Percentiles rank a stretch among this genome's conserved stretches.
These are phyloP conservation scores for Kregervanrija pseudodelftensis DNA, from an alignment of 805 yeast genomes.

Conservation along the genomic window DNA sequence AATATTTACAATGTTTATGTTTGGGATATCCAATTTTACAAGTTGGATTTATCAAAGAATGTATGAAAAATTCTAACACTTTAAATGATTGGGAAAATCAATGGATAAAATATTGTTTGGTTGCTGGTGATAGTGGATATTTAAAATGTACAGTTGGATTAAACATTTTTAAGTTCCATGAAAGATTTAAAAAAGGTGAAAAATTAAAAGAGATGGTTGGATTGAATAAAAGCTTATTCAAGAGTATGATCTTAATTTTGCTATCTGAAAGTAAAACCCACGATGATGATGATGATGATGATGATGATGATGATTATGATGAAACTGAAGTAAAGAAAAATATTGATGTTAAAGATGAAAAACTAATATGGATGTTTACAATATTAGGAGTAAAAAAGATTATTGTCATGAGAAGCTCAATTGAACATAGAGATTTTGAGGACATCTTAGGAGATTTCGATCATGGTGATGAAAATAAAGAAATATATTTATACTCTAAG, in stretches of 20 bases:
- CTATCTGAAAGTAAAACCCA: constrained; percentile 1
- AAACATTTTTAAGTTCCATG: constrained; percentile 38
- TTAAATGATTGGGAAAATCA: constrained; percentile 20
- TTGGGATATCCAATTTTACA: constrained; percentile 83
- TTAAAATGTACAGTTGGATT: constrained; percentile 35
- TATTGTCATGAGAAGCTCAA: background rate
- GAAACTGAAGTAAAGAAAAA: background rate
- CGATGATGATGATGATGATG: constrained; percentile 4
- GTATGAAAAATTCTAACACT: constrained; percentile 23
- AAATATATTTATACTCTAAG: constrained; percentile 3
- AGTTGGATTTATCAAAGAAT: constrained; percentile 46
- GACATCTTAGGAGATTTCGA: background rate
- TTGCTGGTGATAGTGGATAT: constrained; percentile 58
- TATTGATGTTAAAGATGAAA: background rate
- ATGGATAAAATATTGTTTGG: constrained; percentile 54
- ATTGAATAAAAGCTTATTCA: constrained; percentile 26
- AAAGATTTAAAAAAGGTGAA: constrained; percentile 27
- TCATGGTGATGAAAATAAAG: too few species aligned
- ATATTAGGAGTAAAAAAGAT: background rate
- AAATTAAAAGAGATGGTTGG: constrained; percentile 34
- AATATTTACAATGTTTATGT: constrained; percentile 70
- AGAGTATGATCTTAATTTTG: background rate
- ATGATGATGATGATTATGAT: background rate
- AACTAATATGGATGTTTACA: constrained; percentile 1
- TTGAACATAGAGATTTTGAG: background rate